phyloP scores from a whole-genome alignment of 305 asterid genomes.

The Fraxinus albicans region DNA sequence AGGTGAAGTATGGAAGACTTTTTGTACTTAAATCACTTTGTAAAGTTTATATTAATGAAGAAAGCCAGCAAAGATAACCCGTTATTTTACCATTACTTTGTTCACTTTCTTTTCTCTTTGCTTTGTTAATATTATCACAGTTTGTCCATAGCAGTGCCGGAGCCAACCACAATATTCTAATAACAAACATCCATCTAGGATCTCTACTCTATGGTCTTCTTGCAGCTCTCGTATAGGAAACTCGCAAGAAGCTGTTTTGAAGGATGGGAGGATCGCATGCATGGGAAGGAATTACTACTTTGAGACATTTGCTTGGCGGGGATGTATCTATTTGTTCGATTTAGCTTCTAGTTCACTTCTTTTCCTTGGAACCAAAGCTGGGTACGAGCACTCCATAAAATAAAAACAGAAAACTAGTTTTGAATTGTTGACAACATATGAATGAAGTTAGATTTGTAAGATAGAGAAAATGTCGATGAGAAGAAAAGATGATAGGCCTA shows the following conservation, averaged over 20 bases:
- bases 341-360: conserved; percentile 46
- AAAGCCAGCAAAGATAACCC: no score
- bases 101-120: no score
- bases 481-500: no score
- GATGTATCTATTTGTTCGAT: conserved; percentile 52
- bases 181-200: conserved; percentile 67
- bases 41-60: no score
- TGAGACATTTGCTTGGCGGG: conserved; percentile 58
- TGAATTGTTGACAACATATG: conserved; percentile 25
- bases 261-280: conserved; percentile 52
- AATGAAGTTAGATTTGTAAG: neutral
- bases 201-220: conserved; percentile 59
- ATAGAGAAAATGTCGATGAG: neutral
- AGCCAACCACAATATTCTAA: conserved; percentile 61
- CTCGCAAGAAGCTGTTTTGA: conserved; percentile 25
- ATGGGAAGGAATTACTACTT: conserved; percentile 53
- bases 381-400: conserved; percentile 37
- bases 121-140: no score
- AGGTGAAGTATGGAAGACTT: no score
- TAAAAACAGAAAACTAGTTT: conserved; percentile 24
- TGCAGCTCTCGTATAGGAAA: conserved; percentile 47
- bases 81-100: no score
- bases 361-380: conserved; percentile 45
- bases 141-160: conserved; percentile 44
- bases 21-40: no score